Evolutionary conservation across 805 yeast genomes (phyloP).

Genomic region (Wickerhamomyces bisporus): DNA sequence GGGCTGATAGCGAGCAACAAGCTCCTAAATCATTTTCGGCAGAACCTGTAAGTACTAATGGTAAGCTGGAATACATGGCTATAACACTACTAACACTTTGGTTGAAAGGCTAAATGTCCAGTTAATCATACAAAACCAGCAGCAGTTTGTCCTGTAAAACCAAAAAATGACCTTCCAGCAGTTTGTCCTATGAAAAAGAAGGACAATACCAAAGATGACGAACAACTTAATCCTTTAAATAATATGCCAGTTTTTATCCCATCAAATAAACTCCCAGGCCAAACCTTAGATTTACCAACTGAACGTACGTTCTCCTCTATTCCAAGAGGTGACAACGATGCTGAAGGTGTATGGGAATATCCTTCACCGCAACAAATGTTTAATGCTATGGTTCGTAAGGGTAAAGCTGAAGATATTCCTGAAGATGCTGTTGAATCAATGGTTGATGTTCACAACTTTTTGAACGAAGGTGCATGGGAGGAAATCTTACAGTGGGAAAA

Average conservation of each 20-base stretch:
- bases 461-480: slow-evolving; percentile 97
- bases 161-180: slow-evolving; percentile 26
- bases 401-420: slow-evolving; percentile 80
- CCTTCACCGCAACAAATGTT: slow-evolving; percentile 99
- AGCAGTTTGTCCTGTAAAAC: slow-evolving; percentile 38
- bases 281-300: slow-evolving; percentile 70
- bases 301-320: slow-evolving; percentile 80
- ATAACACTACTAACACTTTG: too few relatives aligned
- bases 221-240: slow-evolving; percentile 67
- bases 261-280: slow-evolving; percentile 70
- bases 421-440: slow-evolving; percentile 95
- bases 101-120: slow-evolving; percentile 33
- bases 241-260: slow-evolving; percentile 81
- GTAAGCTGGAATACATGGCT: too few relatives aligned
- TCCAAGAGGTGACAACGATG: slow-evolving; percentile 67
- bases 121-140: slow-evolving; percentile 30
- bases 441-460: slow-evolving; percentile 95
- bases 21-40: not conserved
- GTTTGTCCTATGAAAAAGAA: slow-evolving; percentile 36
- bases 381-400: slow-evolving; percentile 94
- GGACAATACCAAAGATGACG: slow-evolving; percentile 8
- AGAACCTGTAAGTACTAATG: not conserved
- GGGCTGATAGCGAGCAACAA: slow-evolving; percentile 48
- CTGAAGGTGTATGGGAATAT: slow-evolving; percentile 90
- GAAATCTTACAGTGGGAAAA: slow-evolving; percentile 91